These are phyloP conservation scores for Salix koriyanagi DNA, from an alignment of 345 rosid species.

Conservation along the genomic window DNA sequence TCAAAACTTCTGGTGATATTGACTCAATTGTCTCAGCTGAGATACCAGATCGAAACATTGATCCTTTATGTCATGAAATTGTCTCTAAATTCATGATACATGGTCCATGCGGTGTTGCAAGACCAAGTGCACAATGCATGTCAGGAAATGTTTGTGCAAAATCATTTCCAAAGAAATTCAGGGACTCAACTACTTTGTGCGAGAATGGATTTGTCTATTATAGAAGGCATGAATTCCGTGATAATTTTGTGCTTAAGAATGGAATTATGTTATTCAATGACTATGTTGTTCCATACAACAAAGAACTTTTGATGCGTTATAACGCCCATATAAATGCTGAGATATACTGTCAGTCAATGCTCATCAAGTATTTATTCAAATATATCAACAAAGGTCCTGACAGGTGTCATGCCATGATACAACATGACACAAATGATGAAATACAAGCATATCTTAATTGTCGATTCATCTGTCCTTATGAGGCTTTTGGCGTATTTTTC, in stretches of 20 bases:
- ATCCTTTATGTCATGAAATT: not conserved
- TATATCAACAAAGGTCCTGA: not conserved
- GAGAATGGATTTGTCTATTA: not conserved
- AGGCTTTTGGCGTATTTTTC: not conserved
- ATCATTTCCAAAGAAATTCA: not conserved
- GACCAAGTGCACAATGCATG: not conserved
- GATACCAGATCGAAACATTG: not conserved
- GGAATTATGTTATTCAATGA: not conserved
- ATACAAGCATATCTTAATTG: not conserved
- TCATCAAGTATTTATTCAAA: not conserved
- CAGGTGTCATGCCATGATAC: too few relatives aligned
- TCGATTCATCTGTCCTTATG: not conserved
- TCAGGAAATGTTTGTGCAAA: not conserved
- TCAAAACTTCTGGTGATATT: not conserved
- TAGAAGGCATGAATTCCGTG: not conserved
- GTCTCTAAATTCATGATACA: not conserved
- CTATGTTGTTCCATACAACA: not conserved
- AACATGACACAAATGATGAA: not conserved
- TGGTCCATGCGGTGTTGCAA: not conserved
- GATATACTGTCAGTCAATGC: not conserved
- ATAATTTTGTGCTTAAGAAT: not conserved
- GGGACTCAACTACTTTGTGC: not conserved
- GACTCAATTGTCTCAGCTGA: not conserved
- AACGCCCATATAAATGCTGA: not conserved
- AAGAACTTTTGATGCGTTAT: not conserved